Percentiles rank a stretch among this genome's conserved stretches.
Evolutionary conservation across 768 basidiomycete species (phyloP).

Genomic region (Melanogaster broomeanus): DNA sequence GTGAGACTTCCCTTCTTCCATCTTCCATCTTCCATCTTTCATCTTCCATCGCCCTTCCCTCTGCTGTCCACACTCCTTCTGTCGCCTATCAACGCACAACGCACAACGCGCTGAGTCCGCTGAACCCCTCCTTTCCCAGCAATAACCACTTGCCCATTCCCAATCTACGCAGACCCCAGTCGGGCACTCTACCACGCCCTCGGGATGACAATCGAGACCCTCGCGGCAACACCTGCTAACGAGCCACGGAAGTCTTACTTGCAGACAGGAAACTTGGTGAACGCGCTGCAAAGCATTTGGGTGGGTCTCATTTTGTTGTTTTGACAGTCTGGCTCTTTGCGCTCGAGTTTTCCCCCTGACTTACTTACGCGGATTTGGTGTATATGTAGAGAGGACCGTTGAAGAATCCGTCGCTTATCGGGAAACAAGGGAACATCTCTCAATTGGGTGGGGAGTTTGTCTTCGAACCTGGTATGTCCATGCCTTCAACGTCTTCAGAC

Average conservation of each 20-base stretch:
- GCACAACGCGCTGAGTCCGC: too few relatives aligned
- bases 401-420: conserved; percentile 47
- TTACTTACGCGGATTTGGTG: too few relatives aligned
- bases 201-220: conserved; percentile 56
- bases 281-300: conserved; percentile 44
- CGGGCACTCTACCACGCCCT: conserved; percentile 58
- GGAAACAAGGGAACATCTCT: conserved; percentile 61
- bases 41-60: background rate
- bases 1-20: conserved; percentile 34
- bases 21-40: too few relatives aligned
- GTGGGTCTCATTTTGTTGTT: conserved; percentile 28
- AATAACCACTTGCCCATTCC: conserved; percentile 43
- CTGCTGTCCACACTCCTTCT: background rate
- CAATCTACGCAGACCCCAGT: conserved; percentile 67
- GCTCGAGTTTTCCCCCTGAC: background rate
- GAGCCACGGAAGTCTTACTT: conserved; percentile 51
- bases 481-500: background rate
- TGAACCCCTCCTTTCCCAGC: conserved; percentile 30
- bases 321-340: background rate
- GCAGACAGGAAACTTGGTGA: conserved; percentile 28
- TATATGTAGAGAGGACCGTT: conserved; percentile 41
- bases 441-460: conserved; percentile 69
- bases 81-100: background rate
- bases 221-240: conserved; percentile 45
- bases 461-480: conserved; percentile 51